These are phyloP conservation scores for Claviceps pusilla DNA, from an alignment of 2,329 filamentous ascomycete species.

Conservation along the genomic window DNA sequence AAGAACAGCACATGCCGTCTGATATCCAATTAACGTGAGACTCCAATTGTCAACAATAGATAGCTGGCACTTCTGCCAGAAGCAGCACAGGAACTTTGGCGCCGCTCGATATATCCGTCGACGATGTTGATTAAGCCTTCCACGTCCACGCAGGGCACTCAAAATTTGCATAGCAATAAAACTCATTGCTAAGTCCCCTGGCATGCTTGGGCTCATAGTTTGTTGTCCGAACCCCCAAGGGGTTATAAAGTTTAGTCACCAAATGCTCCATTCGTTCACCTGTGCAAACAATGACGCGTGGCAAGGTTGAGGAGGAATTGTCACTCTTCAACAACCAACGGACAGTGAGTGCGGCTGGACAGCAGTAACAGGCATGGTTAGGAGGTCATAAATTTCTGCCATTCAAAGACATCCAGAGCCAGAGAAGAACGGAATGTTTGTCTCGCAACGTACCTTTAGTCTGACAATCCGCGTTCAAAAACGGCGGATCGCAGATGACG, in stretches of 20 bases:
- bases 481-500: slow-evolving; percentile 65
- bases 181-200: slow-evolving; percentile 67
- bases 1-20: background rate
- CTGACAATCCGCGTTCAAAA: slow-evolving; percentile 66
- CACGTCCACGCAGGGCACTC: slow-evolving; percentile 40
- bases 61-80: background rate
- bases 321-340: slow-evolving; percentile 49
- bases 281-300: slow-evolving; percentile 51
- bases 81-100: background rate
- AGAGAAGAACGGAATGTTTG: background rate
- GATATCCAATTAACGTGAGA: background rate
- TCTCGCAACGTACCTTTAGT: slow-evolving; percentile 45
- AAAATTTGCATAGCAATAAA: slow-evolving; percentile 67
- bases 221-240: slow-evolving; percentile 47
- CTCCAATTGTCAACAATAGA: background rate
- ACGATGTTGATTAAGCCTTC: background rate
- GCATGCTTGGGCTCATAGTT: slow-evolving; percentile 54
- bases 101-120: background rate
- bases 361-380: background rate
- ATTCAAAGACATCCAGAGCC: background rate
- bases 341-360: slow-evolving; percentile 52
- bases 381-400: background rate
- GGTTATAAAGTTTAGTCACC: slow-evolving; percentile 50
- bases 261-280: slow-evolving; percentile 60
- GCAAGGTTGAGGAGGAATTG: slow-evolving; percentile 7